phyloP scores from a whole-genome alignment of 768 basidiomycete genomes.

The Naganishia randhawae region DNA sequence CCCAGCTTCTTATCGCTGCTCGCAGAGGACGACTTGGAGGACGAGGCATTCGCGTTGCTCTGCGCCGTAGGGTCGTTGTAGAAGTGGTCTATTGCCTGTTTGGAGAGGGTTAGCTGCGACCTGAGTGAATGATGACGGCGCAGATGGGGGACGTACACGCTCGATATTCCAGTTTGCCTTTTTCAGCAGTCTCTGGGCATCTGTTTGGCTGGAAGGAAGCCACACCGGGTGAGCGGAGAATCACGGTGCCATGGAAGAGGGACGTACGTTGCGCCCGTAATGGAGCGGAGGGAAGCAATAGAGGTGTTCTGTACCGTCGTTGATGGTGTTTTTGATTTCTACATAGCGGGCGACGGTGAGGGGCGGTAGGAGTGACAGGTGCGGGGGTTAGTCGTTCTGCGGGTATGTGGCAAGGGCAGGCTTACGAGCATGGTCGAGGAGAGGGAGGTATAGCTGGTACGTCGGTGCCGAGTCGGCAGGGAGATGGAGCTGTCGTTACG shows the following conservation, averaged over 20 bases:
- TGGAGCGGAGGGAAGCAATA: conserved; percentile 31
- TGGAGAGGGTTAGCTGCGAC: background rate
- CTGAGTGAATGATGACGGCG: background rate
- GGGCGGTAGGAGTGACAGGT: background rate
- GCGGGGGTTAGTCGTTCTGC: background rate
- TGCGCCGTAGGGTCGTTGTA: conserved; percentile 43
- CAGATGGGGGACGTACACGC: conserved; percentile 33
- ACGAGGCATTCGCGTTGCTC: conserved; percentile 26
- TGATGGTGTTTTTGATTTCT: conserved; percentile 16
- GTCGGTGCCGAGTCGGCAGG: background rate
- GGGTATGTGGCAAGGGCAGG: background rate
- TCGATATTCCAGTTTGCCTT: conserved; percentile 44
- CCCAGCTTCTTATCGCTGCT: conserved; percentile 47
- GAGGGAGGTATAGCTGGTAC: no score
- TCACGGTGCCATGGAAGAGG: background rate
- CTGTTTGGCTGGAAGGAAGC: conserved; percentile 32
- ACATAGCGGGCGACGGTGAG: background rate
- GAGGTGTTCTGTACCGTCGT: background rate
- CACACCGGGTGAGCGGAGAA: background rate
- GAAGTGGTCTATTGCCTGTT: conserved; percentile 45
- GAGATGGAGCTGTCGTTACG: no score
- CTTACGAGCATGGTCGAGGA: conserved; percentile 3
- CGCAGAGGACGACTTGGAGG: background rate
- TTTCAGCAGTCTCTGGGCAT: conserved; percentile 45
- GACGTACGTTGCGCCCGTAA: conserved; percentile 47